These are phyloP conservation scores for Colletotrichum camelliae DNA, from an alignment of 2,329 filamentous ascomycete genomes.

Conservation along the genomic window DNA sequence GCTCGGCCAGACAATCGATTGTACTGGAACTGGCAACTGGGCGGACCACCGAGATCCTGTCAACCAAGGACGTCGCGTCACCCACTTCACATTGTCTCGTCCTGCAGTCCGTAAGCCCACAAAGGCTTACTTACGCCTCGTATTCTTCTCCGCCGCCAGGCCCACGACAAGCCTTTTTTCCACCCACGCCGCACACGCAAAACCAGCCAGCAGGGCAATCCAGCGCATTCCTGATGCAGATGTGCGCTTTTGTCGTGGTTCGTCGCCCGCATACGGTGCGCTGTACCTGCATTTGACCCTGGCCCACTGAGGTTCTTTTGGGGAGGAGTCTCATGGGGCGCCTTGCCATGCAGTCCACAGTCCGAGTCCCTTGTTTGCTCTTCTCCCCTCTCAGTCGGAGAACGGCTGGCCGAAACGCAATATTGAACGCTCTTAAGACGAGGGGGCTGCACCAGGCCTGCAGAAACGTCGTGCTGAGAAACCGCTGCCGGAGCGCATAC, in stretches of 20 bases:
- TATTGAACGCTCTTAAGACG: neutral
- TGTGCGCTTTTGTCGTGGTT: neutral
- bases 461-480: neutral
- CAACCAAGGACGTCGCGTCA: neutral
- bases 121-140: neutral
- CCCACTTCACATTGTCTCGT: neutral
- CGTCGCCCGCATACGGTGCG: neutral
- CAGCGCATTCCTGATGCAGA: neutral
- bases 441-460: neutral
- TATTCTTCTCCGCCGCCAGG: neutral
- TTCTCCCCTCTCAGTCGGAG: neutral
- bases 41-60: neutral
- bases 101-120: neutral
- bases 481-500: neutral
- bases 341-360: neutral
- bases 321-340: slow-evolving; percentile 4
- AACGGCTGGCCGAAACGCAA: neutral
- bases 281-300: slow-evolving; percentile 6
- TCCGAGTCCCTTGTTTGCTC: neutral
- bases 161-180: neutral
- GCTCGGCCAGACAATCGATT: neutral
- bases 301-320: neutral
- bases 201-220: neutral
- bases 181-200: neutral
- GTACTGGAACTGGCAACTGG: neutral